phyloP scores from a whole-genome alignment of 257 asterid species.

The Nemophila menziesii region DNA sequence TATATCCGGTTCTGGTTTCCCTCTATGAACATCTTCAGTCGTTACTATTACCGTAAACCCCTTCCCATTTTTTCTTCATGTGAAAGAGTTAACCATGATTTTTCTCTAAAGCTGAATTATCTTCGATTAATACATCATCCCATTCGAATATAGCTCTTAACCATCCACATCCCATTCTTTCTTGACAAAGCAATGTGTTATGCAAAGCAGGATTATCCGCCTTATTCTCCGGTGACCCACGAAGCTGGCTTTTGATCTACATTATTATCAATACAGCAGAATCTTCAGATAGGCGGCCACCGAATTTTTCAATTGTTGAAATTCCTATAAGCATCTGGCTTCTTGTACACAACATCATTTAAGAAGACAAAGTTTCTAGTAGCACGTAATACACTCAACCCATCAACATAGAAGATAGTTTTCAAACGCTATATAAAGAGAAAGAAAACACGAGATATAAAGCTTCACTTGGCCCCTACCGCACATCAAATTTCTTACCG shows the following conservation, averaged over 20 bases:
- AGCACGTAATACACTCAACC: no score
- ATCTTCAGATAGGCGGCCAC: no score
- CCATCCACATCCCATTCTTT: constrained; percentile 96
- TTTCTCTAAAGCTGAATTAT: constrained; percentile 72
- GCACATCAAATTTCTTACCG: no score
- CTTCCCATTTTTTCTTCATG: constrained; percentile 71
- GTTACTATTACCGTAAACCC: constrained; percentile 59
- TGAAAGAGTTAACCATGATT: constrained; percentile 78
- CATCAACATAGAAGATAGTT: no score
- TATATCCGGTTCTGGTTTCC: constrained; percentile 97
- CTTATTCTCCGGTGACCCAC: constrained; percentile 78
- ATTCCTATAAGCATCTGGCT: no score
- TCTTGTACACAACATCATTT: no score
- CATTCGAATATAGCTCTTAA: constrained; percentile 87
- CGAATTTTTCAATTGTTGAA: no score
- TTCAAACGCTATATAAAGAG: no score
- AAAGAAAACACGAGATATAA: no score
- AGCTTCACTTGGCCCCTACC: no score
- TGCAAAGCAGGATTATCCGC: constrained; percentile 70
- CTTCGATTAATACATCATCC: constrained; percentile 87
- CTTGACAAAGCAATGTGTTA: constrained; percentile 83
- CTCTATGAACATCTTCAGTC: constrained; percentile 79
- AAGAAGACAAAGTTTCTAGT: no score
- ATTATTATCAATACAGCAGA: constrained; percentile 32
- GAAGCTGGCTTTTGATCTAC: constrained; percentile 42